These are phyloP conservation scores for Schizochytrium sp. DNA, from an alignment of 108 stramenopile genomes.

Conservation along the genomic window DNA sequence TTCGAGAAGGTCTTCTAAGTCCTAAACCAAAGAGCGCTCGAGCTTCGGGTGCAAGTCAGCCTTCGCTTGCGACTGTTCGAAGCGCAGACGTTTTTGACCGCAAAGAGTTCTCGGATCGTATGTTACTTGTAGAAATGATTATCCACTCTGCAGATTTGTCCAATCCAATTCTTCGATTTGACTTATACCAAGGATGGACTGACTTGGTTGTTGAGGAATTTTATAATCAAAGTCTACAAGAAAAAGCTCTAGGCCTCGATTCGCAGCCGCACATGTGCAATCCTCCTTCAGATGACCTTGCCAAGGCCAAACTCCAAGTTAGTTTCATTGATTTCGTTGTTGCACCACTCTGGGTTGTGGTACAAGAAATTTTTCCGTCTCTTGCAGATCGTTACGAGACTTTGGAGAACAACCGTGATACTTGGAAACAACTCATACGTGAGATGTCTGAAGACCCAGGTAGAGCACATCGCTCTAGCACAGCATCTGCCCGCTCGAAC, in stretches of 20 bases:
- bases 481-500: not conserved
- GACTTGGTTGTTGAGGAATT: conserved; percentile 80
- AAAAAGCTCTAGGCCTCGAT: conserved; percentile 76
- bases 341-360: conserved; percentile 75
- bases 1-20: no score
- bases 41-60: conserved; percentile 1
- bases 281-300: conserved; percentile 63
- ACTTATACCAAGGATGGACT: conserved; percentile 78
- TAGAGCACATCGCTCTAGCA: not conserved
- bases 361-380: conserved; percentile 67
- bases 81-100: conserved; percentile 72
- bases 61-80: conserved; percentile 52
- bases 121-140: conserved; percentile 5
- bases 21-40: not conserved
- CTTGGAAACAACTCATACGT: not conserved
- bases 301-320: conserved; percentile 80
- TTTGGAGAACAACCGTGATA: not conserved
- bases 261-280: conserved; percentile 81
- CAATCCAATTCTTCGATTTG: conserved; percentile 38
- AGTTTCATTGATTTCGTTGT: conserved; percentile 86
- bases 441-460: not conserved
- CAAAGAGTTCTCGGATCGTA: conserved; percentile 65
- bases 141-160: conserved; percentile 33
- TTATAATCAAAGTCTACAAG: conserved; percentile 83
- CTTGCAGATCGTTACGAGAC: conserved; percentile 1